Evolutionary conservation across 1,139 yeast genomes (phyloP), one percentile per base, ranked within the genome.

Genomic region (Torulaspora globosa): DNA sequence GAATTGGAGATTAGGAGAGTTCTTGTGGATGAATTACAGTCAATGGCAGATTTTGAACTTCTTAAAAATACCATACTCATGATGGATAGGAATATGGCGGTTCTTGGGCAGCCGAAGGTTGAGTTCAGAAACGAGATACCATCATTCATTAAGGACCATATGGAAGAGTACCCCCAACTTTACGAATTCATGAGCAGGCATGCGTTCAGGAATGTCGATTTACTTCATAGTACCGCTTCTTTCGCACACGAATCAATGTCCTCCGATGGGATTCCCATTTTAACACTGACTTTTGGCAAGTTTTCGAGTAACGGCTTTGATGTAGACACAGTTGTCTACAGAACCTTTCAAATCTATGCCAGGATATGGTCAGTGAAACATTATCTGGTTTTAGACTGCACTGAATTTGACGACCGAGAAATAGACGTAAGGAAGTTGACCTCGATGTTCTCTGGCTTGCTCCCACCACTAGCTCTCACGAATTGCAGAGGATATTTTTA

Each of bases 101-200:
- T 55, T 11, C 52, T 70, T 19, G 80, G 80, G 1, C 70, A 73
- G 46, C 79, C 80, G 1, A 62, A 63, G 18, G 61, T 73, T 47
- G 58, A 65, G 10, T 68, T 75, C 36, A 78, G 78, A 6, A 74
- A 79, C 47, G 80, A 78, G 50, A 73, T 81, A 23, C 79, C 84
- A 0, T 69, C 73, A 3, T 70, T 72, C 18, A 71, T 79, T 40
- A 76, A 72, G 51, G 69, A 69, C 4, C 73, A 74, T 46, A 69
- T 70, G 32, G 76, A 75, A 23, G 70, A 70, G 12, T 76, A 78
- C 51, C 70, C 74, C 10, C 77, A 76, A 46, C 70, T 82, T 43
- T 80, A 78, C 55, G 95, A 86, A 48, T 85, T 85, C 55, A 82
- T 87, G 89, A 75, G 80, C 21, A 80, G 80, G 51, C 77, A 82